Base-by-base conservation (phyloP, 2,329 filamentous ascomycete species). In the Pseudogymnoascus sp. region DNA sequence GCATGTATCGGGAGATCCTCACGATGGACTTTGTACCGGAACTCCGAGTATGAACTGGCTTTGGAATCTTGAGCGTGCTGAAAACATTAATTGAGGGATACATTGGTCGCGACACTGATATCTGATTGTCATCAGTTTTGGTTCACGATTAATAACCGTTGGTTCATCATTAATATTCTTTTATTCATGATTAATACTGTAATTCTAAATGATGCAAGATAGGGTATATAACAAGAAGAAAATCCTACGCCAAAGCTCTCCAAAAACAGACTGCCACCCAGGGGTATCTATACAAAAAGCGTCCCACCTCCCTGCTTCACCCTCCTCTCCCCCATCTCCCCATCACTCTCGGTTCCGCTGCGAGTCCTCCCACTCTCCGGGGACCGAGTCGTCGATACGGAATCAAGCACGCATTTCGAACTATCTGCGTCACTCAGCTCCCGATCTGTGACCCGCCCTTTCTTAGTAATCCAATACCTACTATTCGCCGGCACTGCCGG, bases 371-470 rank as follows among this genome's bases (percentile, higher is more conserved):
- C 50, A 34, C 50, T 56, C 50, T 18, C 28, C 0, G 28, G 25
- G 1, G 50, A 18, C 28, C 28, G 21, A 34, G 18, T 34, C 11
- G 18, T 1, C 5, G 50, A 56, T 18, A 21, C 16, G 18, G 28
- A 5, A 18, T 56, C 12, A 2, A 56, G n/a, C 10, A 56, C 28
- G 3, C 10, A 10, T 7, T 34, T 34, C 5, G 50, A 34, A 34
- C 50, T 56, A 56, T 56, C 50, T 21, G n/a, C 28, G 11, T 56
- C 50, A 56, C 50, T 56, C 50, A 34, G 50, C 25, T 56, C n/a
- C 28, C 28, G 50, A 14, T 34, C 16, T 11, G 28, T 21, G 23
- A n/a, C 50, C 28, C 50, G 28, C 50, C n/a, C 28, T 34, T 11
- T 34, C 16, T 34, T 34, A 12, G 50, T 56, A 34, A 28, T 16